Evolutionary conservation across 2,329 filamentous ascomycete species (phyloP), one percentile per base, ranked within the genome.

Genomic region (Fusarium paranaense): DNA sequence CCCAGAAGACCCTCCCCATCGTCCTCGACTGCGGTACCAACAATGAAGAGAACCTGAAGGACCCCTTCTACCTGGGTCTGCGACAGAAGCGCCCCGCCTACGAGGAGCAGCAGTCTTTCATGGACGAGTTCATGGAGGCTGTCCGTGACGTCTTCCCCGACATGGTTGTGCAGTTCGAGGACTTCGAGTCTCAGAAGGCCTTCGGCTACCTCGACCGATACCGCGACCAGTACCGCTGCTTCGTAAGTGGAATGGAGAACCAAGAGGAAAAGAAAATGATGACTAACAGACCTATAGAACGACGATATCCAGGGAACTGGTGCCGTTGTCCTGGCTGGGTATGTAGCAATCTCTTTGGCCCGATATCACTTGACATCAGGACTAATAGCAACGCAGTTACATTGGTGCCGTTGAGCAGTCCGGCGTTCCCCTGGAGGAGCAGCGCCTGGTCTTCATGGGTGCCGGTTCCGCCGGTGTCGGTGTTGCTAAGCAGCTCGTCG

Each of bases 221-320:
- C 86, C 93, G 94, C 78, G 88, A 95, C 82, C 90, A 88, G 74
- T 96, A 98, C 88, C 95, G 94, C 83, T 97, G 94, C 89, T 99
- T 99, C 90, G 75, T 77, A 64, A 77, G 75, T 77, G 13, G 25
- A 61, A 37, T 57, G 14, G 7, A 11, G n/a, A n/a, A n/a, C 8
- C 9, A 13, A 54, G 50, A 32, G 10, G 7, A 52, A 16, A 33
- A 33, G 50, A 11, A 54, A n/a, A 32, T n/a, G 18, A 33, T 62
- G 40, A 64, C 74, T 77, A 70, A 77, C 63, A 30, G 62, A 62
- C 16, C 47, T 62, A 56, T 47, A 77, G 75, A 98, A 98, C 84
- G 97, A 98, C 81, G 96, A 99, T 82, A 97, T 99, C 81, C 96
- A 98, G 87, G 96, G 96, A 76, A 98, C 97, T 78, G 97, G 97